These are phyloP conservation scores for Ophiostoma sp. DNA, from an alignment of 2,329 filamentous ascomycete species.

Conservation along the genomic window DNA sequence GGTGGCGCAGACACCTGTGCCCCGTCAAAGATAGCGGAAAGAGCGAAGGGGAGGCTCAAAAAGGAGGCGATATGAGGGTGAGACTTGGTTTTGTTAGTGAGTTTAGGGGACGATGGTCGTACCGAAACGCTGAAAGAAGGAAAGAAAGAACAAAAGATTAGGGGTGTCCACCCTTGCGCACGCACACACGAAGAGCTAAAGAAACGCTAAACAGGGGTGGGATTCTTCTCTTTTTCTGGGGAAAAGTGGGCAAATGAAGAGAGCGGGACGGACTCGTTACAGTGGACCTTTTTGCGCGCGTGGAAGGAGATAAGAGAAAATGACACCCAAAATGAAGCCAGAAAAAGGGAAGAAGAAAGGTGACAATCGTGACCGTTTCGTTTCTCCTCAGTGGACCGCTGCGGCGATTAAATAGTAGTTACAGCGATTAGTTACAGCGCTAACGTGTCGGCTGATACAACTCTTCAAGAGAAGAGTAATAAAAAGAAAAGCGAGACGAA, in stretches of 20 bases:
- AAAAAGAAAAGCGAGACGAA: neutral
- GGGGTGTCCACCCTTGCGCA: neutral
- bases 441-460: neutral
- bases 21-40: neutral
- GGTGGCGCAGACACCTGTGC: neutral
- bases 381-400: neutral
- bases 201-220: slow-evolving; percentile 9
- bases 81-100: neutral
- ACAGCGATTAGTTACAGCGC: neutral
- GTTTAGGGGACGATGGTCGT: neutral
- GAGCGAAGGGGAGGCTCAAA: neutral
- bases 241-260: slow-evolving; percentile 12
- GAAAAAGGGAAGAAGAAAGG: neutral
- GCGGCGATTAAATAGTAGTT: neutral
- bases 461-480: neutral
- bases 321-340: neutral
- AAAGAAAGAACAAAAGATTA: neutral
- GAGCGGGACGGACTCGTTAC: slow-evolving; percentile 1
- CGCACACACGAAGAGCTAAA: neutral
- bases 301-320: neutral
- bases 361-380: neutral
- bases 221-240: slow-evolving; percentile 4
- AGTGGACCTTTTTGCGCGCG: slow-evolving; percentile 1
- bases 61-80: neutral
- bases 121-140: neutral